phyloP scores from a whole-genome alignment of 257 asterid genomes.

The Lithospermum erythrorhizon region DNA sequence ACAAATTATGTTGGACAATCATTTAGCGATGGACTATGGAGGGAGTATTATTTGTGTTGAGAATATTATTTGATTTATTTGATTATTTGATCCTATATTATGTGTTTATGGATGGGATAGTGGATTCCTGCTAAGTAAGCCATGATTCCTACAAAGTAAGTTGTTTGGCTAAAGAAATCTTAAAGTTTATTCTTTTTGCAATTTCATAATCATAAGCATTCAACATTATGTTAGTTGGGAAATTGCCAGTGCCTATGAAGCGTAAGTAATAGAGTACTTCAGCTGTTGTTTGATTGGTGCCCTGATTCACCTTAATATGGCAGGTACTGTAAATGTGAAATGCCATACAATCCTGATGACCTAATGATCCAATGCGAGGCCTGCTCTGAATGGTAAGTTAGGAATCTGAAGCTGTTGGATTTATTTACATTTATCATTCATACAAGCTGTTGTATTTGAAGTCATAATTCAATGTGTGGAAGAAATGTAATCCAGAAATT shows the following conservation, averaged over 20 bases:
- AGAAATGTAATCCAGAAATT: not conserved
- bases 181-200: not conserved
- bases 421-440: slow-evolving; percentile 2
- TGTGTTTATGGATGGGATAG: too few species aligned
- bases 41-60: too few species aligned
- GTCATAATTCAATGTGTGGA: too few species aligned
- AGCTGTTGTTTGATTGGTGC: slow-evolving; percentile 5
- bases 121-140: too few species aligned
- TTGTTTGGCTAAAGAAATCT: not conserved
- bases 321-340: slow-evolving; percentile 95
- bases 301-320: slow-evolving; percentile 13
- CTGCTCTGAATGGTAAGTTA: slow-evolving; percentile 84
- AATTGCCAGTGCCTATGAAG: not conserved
- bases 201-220: not conserved
- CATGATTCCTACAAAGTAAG: not conserved
- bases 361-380: slow-evolving; percentile 94
- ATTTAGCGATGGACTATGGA: too few species aligned
- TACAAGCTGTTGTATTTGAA: not conserved
- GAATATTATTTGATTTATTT: too few species aligned
- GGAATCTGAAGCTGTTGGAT: slow-evolving; percentile 8
- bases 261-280: not conserved
- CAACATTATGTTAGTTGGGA: not conserved
- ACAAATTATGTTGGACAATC: too few species aligned
- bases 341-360: slow-evolving; percentile 97
- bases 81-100: too few species aligned